phyloP scores from a whole-genome alignment of 805 yeast genomes.

The Cyberlindnera amylophila region DNA sequence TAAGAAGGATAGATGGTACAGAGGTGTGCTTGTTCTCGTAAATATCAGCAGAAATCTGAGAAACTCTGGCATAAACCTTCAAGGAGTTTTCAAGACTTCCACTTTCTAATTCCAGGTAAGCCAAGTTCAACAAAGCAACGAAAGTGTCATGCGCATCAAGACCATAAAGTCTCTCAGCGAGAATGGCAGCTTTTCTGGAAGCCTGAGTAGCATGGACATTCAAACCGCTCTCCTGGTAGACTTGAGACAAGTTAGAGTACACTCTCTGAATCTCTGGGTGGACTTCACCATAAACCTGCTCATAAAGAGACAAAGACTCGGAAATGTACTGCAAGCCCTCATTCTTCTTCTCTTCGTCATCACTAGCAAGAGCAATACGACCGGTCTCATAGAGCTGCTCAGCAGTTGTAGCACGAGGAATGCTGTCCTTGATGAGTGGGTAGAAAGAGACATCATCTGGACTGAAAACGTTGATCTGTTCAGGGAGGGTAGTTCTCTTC shows the following conservation, averaged over 20 bases:
- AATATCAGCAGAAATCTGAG: slow-evolving; percentile 54
- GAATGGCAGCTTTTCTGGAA: slow-evolving; percentile 64
- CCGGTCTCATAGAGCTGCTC: slow-evolving; percentile 77
- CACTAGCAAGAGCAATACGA: slow-evolving; percentile 20
- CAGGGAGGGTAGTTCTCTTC: slow-evolving; percentile 8
- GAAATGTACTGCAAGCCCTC: slow-evolving; percentile 60
- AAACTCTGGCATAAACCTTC: slow-evolving; percentile 55
- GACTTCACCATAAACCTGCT: slow-evolving; percentile 78
- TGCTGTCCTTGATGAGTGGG: slow-evolving; percentile 73
- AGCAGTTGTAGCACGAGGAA: slow-evolving; percentile 60
- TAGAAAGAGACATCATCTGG: slow-evolving; percentile 66
- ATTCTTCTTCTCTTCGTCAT: slow-evolving; percentile 37
- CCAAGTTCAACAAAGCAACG: slow-evolving; percentile 69
- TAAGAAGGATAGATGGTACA: slow-evolving; percentile 55
- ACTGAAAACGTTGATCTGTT: slow-evolving; percentile 39
- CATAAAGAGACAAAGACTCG: slow-evolving; percentile 70
- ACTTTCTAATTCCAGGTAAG: slow-evolving; percentile 61
- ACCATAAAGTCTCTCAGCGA: slow-evolving; percentile 80
- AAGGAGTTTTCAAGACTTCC: slow-evolving; percentile 59
- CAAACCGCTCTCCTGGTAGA: slow-evolving; percentile 58
- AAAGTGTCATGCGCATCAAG: slow-evolving; percentile 75
- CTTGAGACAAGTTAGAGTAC: slow-evolving; percentile 60
- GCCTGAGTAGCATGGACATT: slow-evolving; percentile 56
- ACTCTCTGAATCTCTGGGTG: slow-evolving; percentile 77
- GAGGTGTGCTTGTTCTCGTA: slow-evolving; percentile 63